Evolutionary conservation across 495 filamentous ascomycete species (phyloP).

Genomic region (Talaromyces wortmannii): DNA sequence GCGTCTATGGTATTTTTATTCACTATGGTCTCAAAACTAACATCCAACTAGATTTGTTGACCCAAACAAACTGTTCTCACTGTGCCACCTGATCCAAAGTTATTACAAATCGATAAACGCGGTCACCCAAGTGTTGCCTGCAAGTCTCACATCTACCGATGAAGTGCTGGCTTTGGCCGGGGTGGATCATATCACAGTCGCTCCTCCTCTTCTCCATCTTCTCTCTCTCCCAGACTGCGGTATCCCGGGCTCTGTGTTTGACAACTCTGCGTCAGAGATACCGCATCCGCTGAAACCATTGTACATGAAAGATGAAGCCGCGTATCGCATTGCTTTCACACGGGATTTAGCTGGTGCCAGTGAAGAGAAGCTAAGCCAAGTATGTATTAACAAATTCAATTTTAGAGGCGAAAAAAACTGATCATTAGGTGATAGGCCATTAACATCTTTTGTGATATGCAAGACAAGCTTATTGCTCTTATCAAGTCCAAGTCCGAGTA

Average conservation of each 20-base stretch:
- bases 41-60: slow-evolving; percentile 18
- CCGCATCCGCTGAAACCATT: slow-evolving; percentile 9
- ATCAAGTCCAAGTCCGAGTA: slow-evolving; percentile 16
- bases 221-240: slow-evolving; percentile 29
- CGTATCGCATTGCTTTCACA: slow-evolving; percentile 44
- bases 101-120: slow-evolving; percentile 38
- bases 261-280: slow-evolving; percentile 10
- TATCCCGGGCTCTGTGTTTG: slow-evolving; percentile 28
- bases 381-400: slow-evolving; percentile 10
- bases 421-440: slow-evolving; percentile 34
- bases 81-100: slow-evolving; percentile 45
- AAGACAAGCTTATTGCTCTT: slow-evolving; percentile 43
- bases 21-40: neutral
- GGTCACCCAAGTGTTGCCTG: slow-evolving; percentile 47
- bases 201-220: slow-evolving; percentile 41
- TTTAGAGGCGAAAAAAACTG: neutral
- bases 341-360: slow-evolving; percentile 38
- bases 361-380: slow-evolving; percentile 45
- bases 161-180: slow-evolving; percentile 54
- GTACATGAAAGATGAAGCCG: slow-evolving; percentile 33
- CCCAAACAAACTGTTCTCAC: slow-evolving; percentile 33
- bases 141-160: slow-evolving; percentile 46
- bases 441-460: slow-evolving; percentile 55
- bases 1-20: slow-evolving; percentile 8
- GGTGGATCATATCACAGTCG: slow-evolving; percentile 49